Conservation (phyloP, 2,329 filamentous ascomycete genomes). For the Colletotrichum australisinense region DNA sequence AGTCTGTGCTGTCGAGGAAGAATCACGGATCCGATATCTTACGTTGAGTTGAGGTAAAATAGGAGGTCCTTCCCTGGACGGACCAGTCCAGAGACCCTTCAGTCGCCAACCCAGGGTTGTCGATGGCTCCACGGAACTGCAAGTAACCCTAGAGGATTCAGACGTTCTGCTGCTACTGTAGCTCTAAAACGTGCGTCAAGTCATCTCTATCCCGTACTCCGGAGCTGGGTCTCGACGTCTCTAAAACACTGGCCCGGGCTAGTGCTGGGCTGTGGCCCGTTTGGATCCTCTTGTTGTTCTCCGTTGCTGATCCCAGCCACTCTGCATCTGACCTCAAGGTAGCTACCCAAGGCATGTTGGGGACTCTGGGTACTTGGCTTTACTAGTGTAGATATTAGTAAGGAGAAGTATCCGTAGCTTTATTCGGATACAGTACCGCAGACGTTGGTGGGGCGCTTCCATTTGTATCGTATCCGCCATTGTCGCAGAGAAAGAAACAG, state of each 20-base stretch:
- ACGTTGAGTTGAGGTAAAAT: neutral
- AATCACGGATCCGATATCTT: neutral
- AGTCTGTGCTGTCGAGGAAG: neutral
- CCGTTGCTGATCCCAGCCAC: neutral
- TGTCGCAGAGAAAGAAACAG: constrained; percentile 4
- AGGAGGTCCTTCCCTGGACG: constrained; percentile 19
- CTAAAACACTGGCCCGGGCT: constrained; percentile 31
- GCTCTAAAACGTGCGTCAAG: constrained; percentile 34
- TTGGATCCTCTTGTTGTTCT: neutral
- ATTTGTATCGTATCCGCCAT: constrained; percentile 13
- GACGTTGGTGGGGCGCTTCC: neutral
- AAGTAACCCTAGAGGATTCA: constrained; percentile 17
- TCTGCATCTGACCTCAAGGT: neutral
- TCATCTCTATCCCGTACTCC: constrained; percentile 23
- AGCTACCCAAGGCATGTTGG: neutral
- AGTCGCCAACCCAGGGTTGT: constrained; percentile 4
- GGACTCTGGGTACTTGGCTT: neutral
- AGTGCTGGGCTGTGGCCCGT: constrained; percentile 27
- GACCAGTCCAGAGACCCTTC: constrained; percentile 3
- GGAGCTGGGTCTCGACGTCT: constrained; percentile 27
- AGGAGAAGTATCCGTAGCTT: neutral
- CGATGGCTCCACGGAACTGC: constrained; percentile 17
- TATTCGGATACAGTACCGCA: neutral
- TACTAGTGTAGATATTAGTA: neutral
- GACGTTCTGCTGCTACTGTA: constrained; percentile 17